A percentile compares a stretch with the other conserved stretches of the same genome.
Conservation (phyloP, 148 eudicot species). For the Rhododendron griersonianum region DNA sequence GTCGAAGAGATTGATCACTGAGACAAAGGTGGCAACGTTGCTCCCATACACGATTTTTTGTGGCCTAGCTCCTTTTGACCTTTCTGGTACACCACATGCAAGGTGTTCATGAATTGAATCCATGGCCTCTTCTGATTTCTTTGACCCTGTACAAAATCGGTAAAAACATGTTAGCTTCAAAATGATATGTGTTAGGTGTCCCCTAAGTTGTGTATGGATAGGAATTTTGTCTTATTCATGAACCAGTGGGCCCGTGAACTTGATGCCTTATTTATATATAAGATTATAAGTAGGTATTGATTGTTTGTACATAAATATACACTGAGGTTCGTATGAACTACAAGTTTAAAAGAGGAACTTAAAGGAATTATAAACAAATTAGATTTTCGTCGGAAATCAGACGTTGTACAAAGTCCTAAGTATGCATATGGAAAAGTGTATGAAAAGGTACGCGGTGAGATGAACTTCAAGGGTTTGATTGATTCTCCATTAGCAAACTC, state of each 20-base stretch:
- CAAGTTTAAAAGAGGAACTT: not conserved
- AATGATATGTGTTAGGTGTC: not conserved
- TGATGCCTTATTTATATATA: not conserved
- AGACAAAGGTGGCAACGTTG: not conserved
- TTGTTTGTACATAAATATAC: not conserved
- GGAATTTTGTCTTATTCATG: not conserved
- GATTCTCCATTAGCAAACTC: not conserved
- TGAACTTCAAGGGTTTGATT: not conserved
- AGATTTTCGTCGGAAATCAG: not conserved
- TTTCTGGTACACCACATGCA: not conserved
- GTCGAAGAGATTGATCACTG: not conserved
- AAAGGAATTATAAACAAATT: not conserved
- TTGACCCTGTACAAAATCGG: not conserved
- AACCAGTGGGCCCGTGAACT: not conserved
- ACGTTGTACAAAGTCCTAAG: not conserved
- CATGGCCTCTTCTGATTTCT: not conserved
- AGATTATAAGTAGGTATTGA: not conserved
- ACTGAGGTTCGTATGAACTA: not conserved
- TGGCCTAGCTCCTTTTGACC: not conserved
- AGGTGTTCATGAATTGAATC: not conserved
- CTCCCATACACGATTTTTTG: not conserved
- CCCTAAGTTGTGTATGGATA: not conserved
- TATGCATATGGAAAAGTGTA: not conserved
- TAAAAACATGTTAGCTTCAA: not conserved
- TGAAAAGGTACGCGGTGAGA: not conserved